These are phyloP conservation scores for Aureobasidium sp. DNA, from an alignment of 2,329 filamentous ascomycete species.

Conservation along the genomic window DNA sequence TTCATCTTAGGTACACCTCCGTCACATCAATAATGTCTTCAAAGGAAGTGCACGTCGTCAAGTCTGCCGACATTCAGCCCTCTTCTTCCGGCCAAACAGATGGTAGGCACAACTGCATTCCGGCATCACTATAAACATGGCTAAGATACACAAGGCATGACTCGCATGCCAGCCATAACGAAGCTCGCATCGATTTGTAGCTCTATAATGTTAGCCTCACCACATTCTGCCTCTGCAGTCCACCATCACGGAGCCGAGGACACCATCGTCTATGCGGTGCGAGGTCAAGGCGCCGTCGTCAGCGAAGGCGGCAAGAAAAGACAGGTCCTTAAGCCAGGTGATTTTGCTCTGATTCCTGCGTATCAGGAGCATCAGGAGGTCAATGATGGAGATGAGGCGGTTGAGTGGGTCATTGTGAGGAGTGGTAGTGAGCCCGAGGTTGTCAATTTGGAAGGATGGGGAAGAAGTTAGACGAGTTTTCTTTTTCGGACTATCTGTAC, in stretches of 20 bases:
- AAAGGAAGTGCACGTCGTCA: conserved; percentile 47
- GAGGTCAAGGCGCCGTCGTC: conserved; percentile 55
- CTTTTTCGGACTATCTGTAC: neutral
- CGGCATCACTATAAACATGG: neutral
- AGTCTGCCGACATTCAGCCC: conserved; percentile 40
- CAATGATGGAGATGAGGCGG: conserved; percentile 57
- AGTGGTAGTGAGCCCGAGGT: conserved; percentile 56
- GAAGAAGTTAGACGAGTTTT: conserved; percentile 26
- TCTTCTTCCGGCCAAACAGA: conserved; percentile 39
- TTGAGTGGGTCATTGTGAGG: conserved; percentile 60
- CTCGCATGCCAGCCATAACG: conserved; percentile 48
- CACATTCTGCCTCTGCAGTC: conserved; percentile 54
- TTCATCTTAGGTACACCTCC: neutral
- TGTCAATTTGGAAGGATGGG: conserved; percentile 58
- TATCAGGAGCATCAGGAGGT: conserved; percentile 65
- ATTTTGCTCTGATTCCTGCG: conserved; percentile 64
- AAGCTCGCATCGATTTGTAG: conserved; percentile 3
- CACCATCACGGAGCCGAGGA: conserved; percentile 68
- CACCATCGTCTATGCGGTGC: conserved; percentile 60
- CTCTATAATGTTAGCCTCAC: conserved; percentile 56
- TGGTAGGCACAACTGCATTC: conserved; percentile 17
- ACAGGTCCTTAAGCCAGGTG: conserved; percentile 54
- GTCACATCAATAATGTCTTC: neutral
- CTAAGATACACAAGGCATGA: conserved; percentile 32
- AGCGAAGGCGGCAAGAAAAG: conserved; percentile 51